phyloP scores from a whole-genome alignment of 2,329 filamentous ascomycete species.

The Podosphaera xanthii region DNA sequence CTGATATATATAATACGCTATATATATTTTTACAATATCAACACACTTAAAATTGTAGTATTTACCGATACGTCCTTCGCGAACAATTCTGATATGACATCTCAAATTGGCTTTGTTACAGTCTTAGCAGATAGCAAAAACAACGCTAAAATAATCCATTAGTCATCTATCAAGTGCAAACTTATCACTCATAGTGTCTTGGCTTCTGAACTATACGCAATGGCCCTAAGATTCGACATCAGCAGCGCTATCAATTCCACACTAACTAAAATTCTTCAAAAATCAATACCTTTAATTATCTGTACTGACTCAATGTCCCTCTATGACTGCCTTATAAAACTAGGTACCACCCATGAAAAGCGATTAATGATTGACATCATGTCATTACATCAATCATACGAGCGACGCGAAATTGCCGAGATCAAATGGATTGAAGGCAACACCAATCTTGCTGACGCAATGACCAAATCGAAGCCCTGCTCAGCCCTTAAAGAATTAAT shows the following conservation, averaged over 20 bases:
- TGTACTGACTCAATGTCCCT: slow-evolving; percentile 2
- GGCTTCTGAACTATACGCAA: slow-evolving; percentile 4
- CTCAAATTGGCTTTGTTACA: neutral
- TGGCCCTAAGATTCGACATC: slow-evolving; percentile 3
- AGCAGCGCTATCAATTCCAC: slow-evolving; percentile 1
- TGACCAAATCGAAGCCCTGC: slow-evolving; percentile 5
- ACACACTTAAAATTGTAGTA: neutral
- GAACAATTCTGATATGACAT: slow-evolving; percentile 1
- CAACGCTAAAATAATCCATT: slow-evolving; percentile 2
- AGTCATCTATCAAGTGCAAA: slow-evolving; percentile 2
- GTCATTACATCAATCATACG: neutral
- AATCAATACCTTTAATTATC: neutral
- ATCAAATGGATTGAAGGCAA: slow-evolving; percentile 2
- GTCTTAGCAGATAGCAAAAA: neutral
- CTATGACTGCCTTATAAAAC: neutral
- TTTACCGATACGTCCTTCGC: slow-evolving; percentile 1
- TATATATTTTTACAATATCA: no score
- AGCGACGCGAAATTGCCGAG: neutral
- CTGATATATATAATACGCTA: no score
- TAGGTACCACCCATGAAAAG: slow-evolving; percentile 1
- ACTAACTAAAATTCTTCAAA: neutral
- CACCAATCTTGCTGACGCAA: slow-evolving; percentile 3
- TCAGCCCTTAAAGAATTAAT: slow-evolving; percentile 3
- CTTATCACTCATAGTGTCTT: slow-evolving; percentile 5
- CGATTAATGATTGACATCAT: slow-evolving; percentile 1